Conservation (phyloP, 495 filamentous ascomycete genomes). For the Margaritispora aquatica region DNA sequence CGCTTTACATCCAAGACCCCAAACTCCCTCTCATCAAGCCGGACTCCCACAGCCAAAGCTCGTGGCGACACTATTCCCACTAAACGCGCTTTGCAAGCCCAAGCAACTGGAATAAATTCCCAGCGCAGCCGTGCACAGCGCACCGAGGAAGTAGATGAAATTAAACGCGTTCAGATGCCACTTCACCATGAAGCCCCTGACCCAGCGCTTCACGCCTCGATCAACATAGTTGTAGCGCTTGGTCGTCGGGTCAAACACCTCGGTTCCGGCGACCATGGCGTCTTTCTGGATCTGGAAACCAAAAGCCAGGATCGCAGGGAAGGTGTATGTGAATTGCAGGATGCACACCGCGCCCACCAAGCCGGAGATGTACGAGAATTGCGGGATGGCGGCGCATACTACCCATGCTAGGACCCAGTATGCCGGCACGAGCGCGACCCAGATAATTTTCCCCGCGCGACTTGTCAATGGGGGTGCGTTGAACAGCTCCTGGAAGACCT, state of each 20-base stretch:
- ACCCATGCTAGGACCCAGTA: constrained; percentile 54
- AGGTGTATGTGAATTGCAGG: constrained; percentile 31
- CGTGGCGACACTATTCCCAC: constrained; percentile 11
- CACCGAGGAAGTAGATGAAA: constrained; percentile 21
- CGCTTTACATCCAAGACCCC: neutral
- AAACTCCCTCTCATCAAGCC: neutral
- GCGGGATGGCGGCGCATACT: constrained; percentile 45
- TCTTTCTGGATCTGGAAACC: constrained; percentile 40
- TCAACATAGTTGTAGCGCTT: constrained; percentile 30
- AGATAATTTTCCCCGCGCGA: constrained; percentile 45
- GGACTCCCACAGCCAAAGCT: constrained; percentile 19
- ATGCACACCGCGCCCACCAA: constrained; percentile 43
- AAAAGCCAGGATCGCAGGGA: constrained; percentile 27
- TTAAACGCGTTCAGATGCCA: constrained; percentile 22
- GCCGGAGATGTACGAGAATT: constrained; percentile 40
- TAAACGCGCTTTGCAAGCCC: constrained; percentile 16
- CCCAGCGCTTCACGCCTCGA: constrained; percentile 30
- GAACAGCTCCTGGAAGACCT: constrained; percentile 52
- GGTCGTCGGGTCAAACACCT: constrained; percentile 41
- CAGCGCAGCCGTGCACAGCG: constrained; percentile 17
- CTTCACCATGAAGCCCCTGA: constrained; percentile 33
- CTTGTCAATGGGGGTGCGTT: constrained; percentile 42
- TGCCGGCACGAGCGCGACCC: constrained; percentile 43
- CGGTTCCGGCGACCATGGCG: constrained; percentile 31
- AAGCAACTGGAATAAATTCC: constrained; percentile 19